A percentile compares a stretch with the other conserved stretches of the same genome.
phyloP scores from a whole-genome alignment of 2,329 filamentous ascomycete species.

The Blastomyces parvus region DNA sequence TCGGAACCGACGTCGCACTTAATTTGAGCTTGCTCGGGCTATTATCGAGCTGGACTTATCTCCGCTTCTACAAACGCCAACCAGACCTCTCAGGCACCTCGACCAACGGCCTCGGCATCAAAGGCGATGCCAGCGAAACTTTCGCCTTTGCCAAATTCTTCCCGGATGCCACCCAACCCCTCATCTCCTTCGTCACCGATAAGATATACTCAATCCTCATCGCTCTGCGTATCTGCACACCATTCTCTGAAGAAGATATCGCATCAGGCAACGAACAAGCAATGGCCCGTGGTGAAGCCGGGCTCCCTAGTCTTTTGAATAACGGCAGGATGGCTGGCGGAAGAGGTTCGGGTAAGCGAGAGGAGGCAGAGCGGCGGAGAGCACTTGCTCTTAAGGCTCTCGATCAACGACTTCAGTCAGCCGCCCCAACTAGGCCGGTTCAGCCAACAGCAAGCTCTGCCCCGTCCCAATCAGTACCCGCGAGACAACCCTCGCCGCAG shows the following conservation, averaged over 20 bases:
- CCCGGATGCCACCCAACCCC: constrained; percentile 69
- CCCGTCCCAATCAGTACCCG: constrained; percentile 29
- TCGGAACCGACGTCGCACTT: constrained; percentile 65
- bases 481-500: constrained; percentile 34
- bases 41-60: constrained; percentile 83
- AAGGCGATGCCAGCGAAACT: constrained; percentile 88
- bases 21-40: constrained; percentile 75
- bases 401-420: constrained; percentile 84
- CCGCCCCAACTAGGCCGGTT: constrained; percentile 48
- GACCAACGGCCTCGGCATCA: constrained; percentile 50
- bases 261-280: constrained; percentile 64
- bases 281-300: constrained; percentile 52
- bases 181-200: constrained; percentile 64
- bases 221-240: constrained; percentile 65
- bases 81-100: constrained; percentile 47
- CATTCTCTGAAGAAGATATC: constrained; percentile 74
- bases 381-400: constrained; percentile 83
- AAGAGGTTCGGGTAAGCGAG: constrained; percentile 57
- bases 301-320: constrained; percentile 51
- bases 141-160: constrained; percentile 97
- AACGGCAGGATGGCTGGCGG: constrained; percentile 33
- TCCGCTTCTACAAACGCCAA: constrained; percentile 78
- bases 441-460: constrained; percentile 27
- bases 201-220: constrained; percentile 67
- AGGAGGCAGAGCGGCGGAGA: constrained; percentile 82